Conservation (phyloP, 2,329 filamentous ascomycete species). For the Cytospora chrysosperma region DNA sequence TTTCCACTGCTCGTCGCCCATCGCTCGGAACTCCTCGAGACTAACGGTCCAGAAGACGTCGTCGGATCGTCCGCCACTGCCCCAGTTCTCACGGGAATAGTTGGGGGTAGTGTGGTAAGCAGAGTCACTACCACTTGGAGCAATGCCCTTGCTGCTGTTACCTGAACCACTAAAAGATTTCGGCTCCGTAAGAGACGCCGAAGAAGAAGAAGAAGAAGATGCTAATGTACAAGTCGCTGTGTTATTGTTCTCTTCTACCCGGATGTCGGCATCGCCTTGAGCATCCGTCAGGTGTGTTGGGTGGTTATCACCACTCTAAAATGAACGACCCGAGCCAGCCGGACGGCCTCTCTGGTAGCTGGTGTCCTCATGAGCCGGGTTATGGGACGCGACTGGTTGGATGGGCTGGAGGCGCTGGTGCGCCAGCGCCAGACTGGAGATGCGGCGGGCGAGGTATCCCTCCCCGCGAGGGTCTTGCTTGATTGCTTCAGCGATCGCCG, state of each 20-base stretch:
- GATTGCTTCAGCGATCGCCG: neutral
- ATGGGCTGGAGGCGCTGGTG: neutral
- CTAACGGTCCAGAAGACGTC: constrained; percentile 14
- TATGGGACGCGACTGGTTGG: neutral
- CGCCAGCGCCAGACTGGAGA: neutral
- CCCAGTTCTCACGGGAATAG: constrained; percentile 10
- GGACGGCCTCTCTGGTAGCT: neutral
- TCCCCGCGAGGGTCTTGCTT: too few species aligned
- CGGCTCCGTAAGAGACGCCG: too few species aligned
- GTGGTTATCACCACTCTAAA: constrained; percentile 2
- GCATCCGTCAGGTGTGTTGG: neutral
- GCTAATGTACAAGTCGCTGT: neutral
- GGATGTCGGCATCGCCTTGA: neutral
- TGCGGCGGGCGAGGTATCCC: too few species aligned
- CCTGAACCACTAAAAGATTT: neutral
- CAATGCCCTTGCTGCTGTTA: neutral
- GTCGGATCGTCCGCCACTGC: neutral
- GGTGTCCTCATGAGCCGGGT: neutral
- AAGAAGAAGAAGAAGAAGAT: neutral
- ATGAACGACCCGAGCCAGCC: neutral
- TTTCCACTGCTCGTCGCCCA: constrained; percentile 7
- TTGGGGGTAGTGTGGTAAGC: neutral
- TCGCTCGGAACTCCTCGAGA: constrained; percentile 14
- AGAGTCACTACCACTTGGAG: neutral
- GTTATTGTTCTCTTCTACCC: neutral